Evolutionary conservation across 2,329 filamentous ascomycete species (phyloP).

Genomic region (Ophiostoma australiae): DNA sequence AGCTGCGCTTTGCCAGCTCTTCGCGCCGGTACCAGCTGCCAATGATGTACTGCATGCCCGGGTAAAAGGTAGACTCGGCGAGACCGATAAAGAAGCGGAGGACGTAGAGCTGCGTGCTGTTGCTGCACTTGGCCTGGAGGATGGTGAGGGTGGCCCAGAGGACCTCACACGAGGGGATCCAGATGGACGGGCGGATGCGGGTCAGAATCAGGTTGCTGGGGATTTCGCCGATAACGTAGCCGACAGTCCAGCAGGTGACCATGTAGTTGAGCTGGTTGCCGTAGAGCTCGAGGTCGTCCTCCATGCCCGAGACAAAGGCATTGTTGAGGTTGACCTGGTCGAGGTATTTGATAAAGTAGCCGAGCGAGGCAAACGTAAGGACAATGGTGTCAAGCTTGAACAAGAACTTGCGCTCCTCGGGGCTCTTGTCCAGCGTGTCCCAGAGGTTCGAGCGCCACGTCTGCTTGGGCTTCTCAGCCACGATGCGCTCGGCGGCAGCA

Average conservation of each 20-base stretch:
- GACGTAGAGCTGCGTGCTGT: constrained; percentile 38
- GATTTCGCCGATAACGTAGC: constrained; percentile 39
- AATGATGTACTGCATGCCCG: constrained; percentile 42
- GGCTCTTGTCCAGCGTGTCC: constrained; percentile 42
- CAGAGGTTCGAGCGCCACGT: constrained; percentile 48
- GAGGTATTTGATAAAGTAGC: constrained; percentile 44
- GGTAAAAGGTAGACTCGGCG: constrained; percentile 39
- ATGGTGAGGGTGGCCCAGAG: constrained; percentile 37
- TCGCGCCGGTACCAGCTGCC: constrained; percentile 42
- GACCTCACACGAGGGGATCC: constrained; percentile 41
- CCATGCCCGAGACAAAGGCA: constrained; percentile 46
- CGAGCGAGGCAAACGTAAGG: constrained; percentile 38
- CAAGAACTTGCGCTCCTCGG: constrained; percentile 34
- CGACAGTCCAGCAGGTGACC: constrained; percentile 34
- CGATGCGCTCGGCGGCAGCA: constrained; percentile 19
- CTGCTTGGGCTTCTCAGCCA: constrained; percentile 21
- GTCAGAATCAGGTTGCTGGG: constrained; percentile 38
- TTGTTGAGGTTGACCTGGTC: constrained; percentile 41
- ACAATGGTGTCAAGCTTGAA: constrained; percentile 36
- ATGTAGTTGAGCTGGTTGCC: constrained; percentile 41
- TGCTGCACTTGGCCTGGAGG: constrained; percentile 33
- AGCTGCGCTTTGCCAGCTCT: constrained; percentile 49
- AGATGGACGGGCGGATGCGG: constrained; percentile 41
- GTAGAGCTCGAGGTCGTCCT: constrained; percentile 39
- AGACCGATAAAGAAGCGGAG: constrained; percentile 43